Base-by-base conservation (phyloP, 805 yeast genomes). In the Myxozyma monticola region DNA sequence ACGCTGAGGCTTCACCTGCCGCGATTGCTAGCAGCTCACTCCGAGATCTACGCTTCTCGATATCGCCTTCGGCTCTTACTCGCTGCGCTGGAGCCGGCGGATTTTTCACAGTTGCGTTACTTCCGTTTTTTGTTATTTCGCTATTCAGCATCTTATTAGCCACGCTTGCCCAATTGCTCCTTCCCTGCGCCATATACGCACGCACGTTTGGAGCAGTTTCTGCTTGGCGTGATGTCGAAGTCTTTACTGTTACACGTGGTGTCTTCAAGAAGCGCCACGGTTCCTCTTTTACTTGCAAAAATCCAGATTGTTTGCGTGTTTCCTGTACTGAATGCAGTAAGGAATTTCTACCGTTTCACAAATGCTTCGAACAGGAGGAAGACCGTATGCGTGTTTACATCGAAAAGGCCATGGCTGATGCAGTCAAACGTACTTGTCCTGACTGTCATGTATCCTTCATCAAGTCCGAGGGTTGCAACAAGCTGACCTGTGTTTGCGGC, bases 341-440 rank as follows among this genome's bases (percentile, higher is more conserved):
- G 37, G 59, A 55, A 24, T 55, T 52, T 20, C 35, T 53, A 3
- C 57, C 59, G 18, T 53, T 55, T 31, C 59, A 55, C 48, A 42
- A 40, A 18, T 55, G 59, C 37, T 55, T 33, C 22, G 59, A 55
- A 30, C 39, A 51, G 18, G 59, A 51, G 25, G 54, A 53, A 36
- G 58, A 54, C 37, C 45, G 56, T 15, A 21, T 44, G 36, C 46
- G 59, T 7, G 37, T 55, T 4, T 54, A 55, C 28, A 45, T 55
- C 39, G 59, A 55, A 37, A 30, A 37, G 9, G 59, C 59, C 12
- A 55, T 55, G 59, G 59, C 57, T 5, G 54, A 55, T 22, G 57
- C 59, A 6, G 54, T 55, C n/a, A 55, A 55, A 34, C 50, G 59
- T 9, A 55, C 59, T 8, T 55, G 59, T 34, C 59, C 59, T 10